Percentiles rank a stretch among this genome's conserved stretches.
Conservation (phyloP, 805 yeast species). For the Starmerella potacharoeniae region DNA sequence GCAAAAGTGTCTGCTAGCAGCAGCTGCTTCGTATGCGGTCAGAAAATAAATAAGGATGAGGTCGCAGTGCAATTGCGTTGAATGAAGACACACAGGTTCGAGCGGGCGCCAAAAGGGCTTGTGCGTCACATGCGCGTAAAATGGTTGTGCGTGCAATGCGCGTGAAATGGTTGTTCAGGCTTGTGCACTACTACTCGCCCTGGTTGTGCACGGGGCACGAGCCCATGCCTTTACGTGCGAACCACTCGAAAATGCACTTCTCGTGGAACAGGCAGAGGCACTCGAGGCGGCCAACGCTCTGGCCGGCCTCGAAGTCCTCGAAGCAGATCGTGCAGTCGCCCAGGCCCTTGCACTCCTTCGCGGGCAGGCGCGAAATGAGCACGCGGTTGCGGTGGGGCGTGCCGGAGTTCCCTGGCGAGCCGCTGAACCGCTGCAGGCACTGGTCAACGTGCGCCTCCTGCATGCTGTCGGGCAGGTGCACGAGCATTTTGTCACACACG, state of each 20-base stretch:
- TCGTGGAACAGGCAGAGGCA: constrained; percentile 93
- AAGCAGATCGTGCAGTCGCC: constrained; percentile 90
- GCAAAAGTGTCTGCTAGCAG: background rate
- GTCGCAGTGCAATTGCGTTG: background rate
- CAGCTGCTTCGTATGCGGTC: background rate
- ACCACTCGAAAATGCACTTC: constrained; percentile 85
- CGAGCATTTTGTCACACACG: constrained; percentile 29
- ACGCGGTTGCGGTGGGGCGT: constrained; percentile 52
- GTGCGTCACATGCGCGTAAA: no score
- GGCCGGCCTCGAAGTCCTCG: constrained; percentile 77
- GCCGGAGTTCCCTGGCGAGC: constrained; percentile 12
- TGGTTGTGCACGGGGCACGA: constrained; percentile 71
- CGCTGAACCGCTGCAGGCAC: constrained; percentile 49
- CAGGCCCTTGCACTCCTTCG: constrained; percentile 29
- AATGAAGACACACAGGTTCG: no score
- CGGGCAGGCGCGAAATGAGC: constrained; percentile 47
- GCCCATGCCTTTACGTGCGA: constrained; percentile 69
- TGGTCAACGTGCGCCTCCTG: constrained; percentile 58
- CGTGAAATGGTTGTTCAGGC: no score
- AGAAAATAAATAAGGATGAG: background rate
- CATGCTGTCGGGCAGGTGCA: constrained; percentile 25
- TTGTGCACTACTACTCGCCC: constrained; percentile 1
- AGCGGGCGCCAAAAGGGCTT: no score
- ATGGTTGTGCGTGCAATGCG: no score
- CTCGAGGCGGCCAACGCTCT: constrained; percentile 81